Base-by-base conservation (phyloP, 176 grass and related monocot genomes). In the Triticum monococcum region DNA sequence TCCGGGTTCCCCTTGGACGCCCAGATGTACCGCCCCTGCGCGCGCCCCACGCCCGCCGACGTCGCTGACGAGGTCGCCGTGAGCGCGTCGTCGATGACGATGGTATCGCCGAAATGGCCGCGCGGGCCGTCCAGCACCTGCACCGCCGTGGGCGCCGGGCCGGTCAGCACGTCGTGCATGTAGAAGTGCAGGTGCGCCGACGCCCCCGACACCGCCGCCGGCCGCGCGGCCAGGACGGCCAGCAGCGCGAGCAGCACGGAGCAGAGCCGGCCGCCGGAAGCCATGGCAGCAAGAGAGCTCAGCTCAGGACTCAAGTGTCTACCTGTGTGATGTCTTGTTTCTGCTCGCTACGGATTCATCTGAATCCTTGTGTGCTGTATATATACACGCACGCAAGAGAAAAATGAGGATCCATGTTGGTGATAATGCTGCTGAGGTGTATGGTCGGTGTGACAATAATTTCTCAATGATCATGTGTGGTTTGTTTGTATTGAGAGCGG, bases 161-260 rank as follows among this genome's bases (percentile, higher is more conserved):
- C 83, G 1, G 78, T 86, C 9, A 80, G 79, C 24, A 75, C 52
- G 79, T 92, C 87, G 79, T 92, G 84, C 87, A 89, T 83, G 84
- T 63, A 92, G 46, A 92, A 89, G 79, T 86, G 90, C 16, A 92
- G 84, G 84, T 86, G 87, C 36, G 41, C 63, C 1, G 77, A 36
- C 0, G 63, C 78, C 7, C 57, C 86, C 0, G 60, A 24, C 36
- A 72, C 37, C 20, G 37, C 23, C 4, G 33, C 62, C 25, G 56
- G 85, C 3, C 20, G 38, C 1, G 78, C 20, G 7, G 81, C 37
- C 33, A 52, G 50, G 59, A 66, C 17, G 28, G 4, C 11, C 1
- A 72, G 0, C 9, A 40, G 5, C 0, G 60, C 57, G 5, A 85
- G 25, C 18, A 68, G 23, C 14, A 2, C 0, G 0, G 67, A 66